A percentile compares a stretch with the other conserved stretches of the same genome.
Conservation (phyloP, 2,329 filamentous ascomycete species). For the Botrytis pseudocinerea region DNA sequence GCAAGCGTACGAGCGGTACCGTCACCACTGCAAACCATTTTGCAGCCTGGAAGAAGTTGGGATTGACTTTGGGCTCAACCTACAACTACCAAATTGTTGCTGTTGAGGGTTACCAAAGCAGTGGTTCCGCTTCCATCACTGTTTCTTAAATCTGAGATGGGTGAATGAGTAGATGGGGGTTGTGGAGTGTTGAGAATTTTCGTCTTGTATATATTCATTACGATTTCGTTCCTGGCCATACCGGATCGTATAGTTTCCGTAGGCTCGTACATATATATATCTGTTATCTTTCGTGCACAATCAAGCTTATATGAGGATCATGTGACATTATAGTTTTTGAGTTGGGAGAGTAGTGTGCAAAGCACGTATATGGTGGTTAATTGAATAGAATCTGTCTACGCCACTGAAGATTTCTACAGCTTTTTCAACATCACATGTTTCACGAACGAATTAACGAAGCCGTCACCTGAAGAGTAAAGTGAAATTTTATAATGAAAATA, state of each 20-base stretch:
- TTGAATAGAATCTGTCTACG: not conserved
- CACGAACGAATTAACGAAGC: not conserved
- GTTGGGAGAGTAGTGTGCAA: not conserved
- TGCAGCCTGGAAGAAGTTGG: constrained; percentile 51
- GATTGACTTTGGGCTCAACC: constrained; percentile 47
- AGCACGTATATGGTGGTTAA: rapidly evolving
- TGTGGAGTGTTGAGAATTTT: not conserved
- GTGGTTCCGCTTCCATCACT: constrained; percentile 25
- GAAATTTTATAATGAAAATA: not conserved
- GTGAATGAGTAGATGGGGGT: not conserved
- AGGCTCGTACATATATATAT: not conserved
- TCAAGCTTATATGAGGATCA: too few species aligned
- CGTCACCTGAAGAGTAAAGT: not conserved
- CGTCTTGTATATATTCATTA: not conserved
- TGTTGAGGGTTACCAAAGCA: constrained; percentile 26
- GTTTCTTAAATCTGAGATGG: constrained; percentile 12
- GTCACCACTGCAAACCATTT: constrained; percentile 54
- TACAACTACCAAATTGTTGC: constrained; percentile 53
- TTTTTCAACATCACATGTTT: not conserved
- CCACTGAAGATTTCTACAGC: not conserved
- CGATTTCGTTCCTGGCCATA: not conserved
- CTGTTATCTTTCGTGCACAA: not conserved
- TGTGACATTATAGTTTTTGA: not conserved
- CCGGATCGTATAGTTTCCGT: not conserved
- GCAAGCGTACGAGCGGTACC: constrained; percentile 52